Percentiles rank a stretch among this genome's conserved stretches.
Evolutionary conservation across 1,139 yeast species (phyloP).

Genomic region (Diutina rugosa): DNA sequence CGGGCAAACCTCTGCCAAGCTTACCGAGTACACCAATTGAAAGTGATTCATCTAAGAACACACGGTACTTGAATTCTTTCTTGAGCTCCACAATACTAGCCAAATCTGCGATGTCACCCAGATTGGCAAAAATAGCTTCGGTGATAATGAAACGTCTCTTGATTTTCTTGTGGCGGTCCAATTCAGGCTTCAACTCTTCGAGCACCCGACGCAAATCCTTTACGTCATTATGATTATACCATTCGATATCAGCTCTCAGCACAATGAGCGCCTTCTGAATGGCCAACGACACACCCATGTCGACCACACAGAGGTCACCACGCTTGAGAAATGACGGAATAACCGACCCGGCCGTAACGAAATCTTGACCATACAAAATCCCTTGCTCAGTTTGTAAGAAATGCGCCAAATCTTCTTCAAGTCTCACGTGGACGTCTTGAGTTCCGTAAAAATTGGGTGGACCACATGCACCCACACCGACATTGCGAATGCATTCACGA

Average conservation of each 20-base stretch:
- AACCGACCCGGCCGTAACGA: slow-evolving; percentile 89
- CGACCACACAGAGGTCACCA: slow-evolving; percentile 88
- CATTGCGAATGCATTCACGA: slow-evolving; percentile 41
- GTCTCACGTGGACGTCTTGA: slow-evolving; percentile 78
- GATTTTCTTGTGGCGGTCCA: slow-evolving; percentile 56
- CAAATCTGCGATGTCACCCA: slow-evolving; percentile 73
- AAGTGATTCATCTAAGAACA: slow-evolving; percentile 76
- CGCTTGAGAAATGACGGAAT: slow-evolving; percentile 90
- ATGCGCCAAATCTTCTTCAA: slow-evolving; percentile 63
- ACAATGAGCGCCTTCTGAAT: slow-evolving; percentile 82
- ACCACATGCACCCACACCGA: slow-evolving; percentile 98
- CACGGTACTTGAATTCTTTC: slow-evolving; percentile 68
- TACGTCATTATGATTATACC: slow-evolving; percentile 83
- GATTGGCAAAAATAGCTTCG: slow-evolving; percentile 74
- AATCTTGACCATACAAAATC: slow-evolving; percentile 88
- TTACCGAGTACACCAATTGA: slow-evolving; percentile 80
- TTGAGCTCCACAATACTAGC: slow-evolving; percentile 62
- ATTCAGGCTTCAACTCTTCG: slow-evolving; percentile 46
- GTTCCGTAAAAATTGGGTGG: slow-evolving; percentile 97
- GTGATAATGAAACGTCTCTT: slow-evolving; percentile 84
- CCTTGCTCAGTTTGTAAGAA: slow-evolving; percentile 70
- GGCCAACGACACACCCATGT: slow-evolving; percentile 62
- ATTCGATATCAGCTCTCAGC: slow-evolving; percentile 74
- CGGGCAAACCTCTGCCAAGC: slow-evolving; percentile 78
- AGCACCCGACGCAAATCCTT: slow-evolving; percentile 66